Percentiles rank a stretch among this genome's conserved stretches.
Evolutionary conservation across 179 eudicot genomes (phyloP).

Genomic region (Camellia oleifera): DNA sequence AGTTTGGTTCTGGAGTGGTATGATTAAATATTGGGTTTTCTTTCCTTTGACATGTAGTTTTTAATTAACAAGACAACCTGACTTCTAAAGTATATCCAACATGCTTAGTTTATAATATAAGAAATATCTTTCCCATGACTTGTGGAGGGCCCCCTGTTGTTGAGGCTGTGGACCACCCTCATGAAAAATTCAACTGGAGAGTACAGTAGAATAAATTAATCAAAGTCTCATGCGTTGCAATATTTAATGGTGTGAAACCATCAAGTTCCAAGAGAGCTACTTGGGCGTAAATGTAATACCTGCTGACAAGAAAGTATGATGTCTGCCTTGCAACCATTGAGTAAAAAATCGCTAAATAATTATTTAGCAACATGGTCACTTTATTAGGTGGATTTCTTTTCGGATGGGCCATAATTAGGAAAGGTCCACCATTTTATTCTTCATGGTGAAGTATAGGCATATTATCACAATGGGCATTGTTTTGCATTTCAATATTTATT

Average conservation of each 20-base stretch:
- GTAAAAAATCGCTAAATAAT: neutral
- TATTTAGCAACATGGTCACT: neutral
- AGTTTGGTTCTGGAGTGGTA: neutral
- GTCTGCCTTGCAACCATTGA: neutral
- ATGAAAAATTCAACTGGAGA: neutral
- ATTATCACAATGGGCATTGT: neutral
- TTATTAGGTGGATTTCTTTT: neutral
- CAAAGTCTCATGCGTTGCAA: neutral
- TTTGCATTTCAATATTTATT: neutral
- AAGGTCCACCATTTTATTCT: neutral
- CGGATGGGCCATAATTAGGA: neutral
- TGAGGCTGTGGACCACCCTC: neutral
- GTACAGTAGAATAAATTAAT: neutral
- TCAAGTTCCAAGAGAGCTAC: neutral
- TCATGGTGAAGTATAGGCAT: neutral
- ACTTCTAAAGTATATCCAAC: neutral
- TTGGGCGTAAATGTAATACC: neutral
- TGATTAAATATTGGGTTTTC: neutral
- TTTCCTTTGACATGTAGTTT: neutral
- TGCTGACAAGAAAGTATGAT: neutral
- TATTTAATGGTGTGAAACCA: neutral
- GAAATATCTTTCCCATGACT: neutral
- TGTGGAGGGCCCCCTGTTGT: neutral
- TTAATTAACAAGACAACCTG: neutral
- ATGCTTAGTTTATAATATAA: conserved; percentile 3